phyloP scores from a whole-genome alignment of 495 filamentous ascomycete species.

The Cairneyella variabilis region DNA sequence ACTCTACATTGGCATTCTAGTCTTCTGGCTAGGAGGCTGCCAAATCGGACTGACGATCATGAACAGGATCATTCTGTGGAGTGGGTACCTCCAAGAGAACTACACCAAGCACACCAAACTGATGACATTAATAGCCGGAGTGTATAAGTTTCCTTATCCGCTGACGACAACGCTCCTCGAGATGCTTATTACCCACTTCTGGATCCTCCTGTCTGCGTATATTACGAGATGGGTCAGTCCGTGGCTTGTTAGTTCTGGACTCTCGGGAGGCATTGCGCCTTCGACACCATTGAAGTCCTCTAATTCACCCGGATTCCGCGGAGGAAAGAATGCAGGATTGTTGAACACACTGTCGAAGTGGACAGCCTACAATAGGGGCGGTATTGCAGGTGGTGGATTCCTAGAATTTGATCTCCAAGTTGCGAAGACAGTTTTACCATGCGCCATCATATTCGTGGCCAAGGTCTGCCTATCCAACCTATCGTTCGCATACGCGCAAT shows the following conservation, averaged over 20 bases:
- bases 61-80: conserved; percentile 44
- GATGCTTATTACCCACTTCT: conserved; percentile 37
- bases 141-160: conserved; percentile 51
- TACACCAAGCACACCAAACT: conserved; percentile 25
- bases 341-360: conserved; percentile 4
- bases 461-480: conserved; percentile 48
- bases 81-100: conserved; percentile 25
- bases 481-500: conserved; percentile 45
- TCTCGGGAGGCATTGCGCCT: conserved; percentile 27
- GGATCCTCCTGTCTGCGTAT: conserved; percentile 21
- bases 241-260: conserved; percentile 17
- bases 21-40: conserved; percentile 38
- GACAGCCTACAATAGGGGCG: conserved; percentile 32
- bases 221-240: conserved; percentile 24
- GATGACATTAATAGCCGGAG: conserved; percentile 37
- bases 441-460: conserved; percentile 41
- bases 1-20: conserved; percentile 43
- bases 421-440: conserved; percentile 37
- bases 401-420: conserved; percentile 43
- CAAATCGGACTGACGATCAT: conserved; percentile 41
- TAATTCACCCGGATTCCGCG: conserved; percentile 11
- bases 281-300: conserved; percentile 26
- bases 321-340: conserved; percentile 10
- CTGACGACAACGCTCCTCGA: conserved; percentile 45
- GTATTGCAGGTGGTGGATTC: conserved; percentile 48